Evolutionary conservation across 176 grass and related monocot species (phyloP), one percentile per base, ranked within the genome.

Genomic region (Calamus simplicifolius): DNA sequence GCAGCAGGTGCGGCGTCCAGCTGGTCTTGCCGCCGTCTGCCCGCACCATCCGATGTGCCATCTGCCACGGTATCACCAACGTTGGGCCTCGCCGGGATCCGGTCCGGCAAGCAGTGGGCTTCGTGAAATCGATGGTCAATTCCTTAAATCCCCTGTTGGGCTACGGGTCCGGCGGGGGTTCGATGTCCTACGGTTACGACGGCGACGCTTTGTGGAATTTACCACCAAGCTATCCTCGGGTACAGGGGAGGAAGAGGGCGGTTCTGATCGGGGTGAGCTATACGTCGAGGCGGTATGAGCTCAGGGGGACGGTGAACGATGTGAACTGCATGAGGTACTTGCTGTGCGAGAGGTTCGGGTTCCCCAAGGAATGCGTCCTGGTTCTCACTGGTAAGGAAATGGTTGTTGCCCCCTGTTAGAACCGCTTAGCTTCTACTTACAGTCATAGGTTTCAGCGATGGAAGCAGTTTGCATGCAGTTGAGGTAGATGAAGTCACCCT

Each of bases 201-300:
- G 2, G 16, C 7, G 10, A 13, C 35, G 3, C 35, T 43, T 2
- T 0, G 8, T 43, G 1, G 52, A 55, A 51, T 16, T 19, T 29
- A 27, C 73, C 71, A 29, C 25, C 61, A 13, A 70, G 51, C 68
- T 82, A 84, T 73, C 82, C 82, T 10, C 8, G 16, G 5, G 62
- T 25, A 50, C 51, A 71, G 10, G 65, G 77, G 69, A 84, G 69
- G 63, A 95, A 95, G 81, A 85, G 80, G 56, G 83, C 86, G 13
- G 71, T 95, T 27, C 81, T 95, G n/a, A 79, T 95, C 14, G 91
- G 91, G 23, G 77, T 90, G 70, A 85, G 73, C 81, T 95, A 95
- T 73, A 18, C 16, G 16, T 26, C 7, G 57, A 81, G 43, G 69
- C 63, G 49, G 71, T 90, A 89, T 63, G 82, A 95, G 77, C 86